These are phyloP conservation scores for Vitis rotundifolia DNA, from an alignment of 164 flowering plant genomes.

Conservation along the genomic window DNA sequence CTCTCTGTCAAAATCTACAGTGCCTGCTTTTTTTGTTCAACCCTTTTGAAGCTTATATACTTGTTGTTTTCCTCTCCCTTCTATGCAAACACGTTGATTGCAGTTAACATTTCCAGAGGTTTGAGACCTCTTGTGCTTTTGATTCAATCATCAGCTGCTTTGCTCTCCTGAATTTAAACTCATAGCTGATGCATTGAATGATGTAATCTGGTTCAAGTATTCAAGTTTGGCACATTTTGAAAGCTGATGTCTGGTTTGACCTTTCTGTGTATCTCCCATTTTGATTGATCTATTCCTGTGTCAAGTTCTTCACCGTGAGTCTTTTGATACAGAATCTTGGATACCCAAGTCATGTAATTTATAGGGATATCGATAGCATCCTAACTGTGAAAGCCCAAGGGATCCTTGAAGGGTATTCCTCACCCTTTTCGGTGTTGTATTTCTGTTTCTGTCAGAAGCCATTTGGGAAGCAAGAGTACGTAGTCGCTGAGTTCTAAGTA, in stretches of 20 bases:
- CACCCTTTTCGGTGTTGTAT: no score
- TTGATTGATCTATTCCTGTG: conserved; percentile 4
- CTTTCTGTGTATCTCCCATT: conserved; percentile 19
- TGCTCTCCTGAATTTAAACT: no score
- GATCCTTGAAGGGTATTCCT: background rate
- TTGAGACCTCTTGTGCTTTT: no score
- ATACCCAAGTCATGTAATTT: conserved; percentile 20
- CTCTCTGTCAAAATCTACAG: conserved; percentile 34
- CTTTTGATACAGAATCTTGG: background rate
- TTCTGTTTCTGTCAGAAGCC: no score
- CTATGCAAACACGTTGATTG: conserved; percentile 17
- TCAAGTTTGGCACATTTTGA: conserved; percentile 11
- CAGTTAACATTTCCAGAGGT: no score
- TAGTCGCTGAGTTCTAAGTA: background rate
- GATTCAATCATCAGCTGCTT: no score
- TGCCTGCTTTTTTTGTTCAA: conserved; percentile 10
- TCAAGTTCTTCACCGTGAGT: background rate
- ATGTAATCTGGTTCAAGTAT: conserved; percentile 6
- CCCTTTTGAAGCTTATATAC: conserved; percentile 33
- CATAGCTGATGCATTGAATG: background rate
- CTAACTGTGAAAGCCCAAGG: background rate
- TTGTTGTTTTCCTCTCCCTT: conserved; percentile 18
- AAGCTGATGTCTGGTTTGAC: background rate
- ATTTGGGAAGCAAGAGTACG: conserved; percentile 5
- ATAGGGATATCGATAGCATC: background rate